Base-by-base conservation (phyloP, 2,329 filamentous ascomycete genomes). In the Talaromyces sp. region DNA sequence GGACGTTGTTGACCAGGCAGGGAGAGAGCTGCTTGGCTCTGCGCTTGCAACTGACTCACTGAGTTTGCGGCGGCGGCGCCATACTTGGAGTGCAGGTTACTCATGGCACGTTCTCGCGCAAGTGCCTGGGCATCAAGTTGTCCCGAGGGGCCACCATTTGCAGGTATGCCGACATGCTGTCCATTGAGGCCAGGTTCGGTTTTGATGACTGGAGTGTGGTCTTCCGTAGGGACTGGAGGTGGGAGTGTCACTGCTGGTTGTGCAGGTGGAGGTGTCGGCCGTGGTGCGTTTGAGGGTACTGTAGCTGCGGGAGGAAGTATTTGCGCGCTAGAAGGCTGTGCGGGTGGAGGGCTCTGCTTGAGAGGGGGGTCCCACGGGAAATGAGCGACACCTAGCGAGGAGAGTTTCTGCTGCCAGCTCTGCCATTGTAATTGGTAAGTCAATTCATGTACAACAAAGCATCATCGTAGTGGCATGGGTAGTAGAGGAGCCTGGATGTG, bases 301-400 rank as follows among this genome's bases (percentile, higher is more conserved):
- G 78, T 79, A 45, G 75, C 70, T 45, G 76, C 71, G 22, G 78
- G 76, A 59, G 75, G 74, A 50, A 77, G 76, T n/a, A 78, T 75
- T 47, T 74, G 72, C 56, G 77, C 75, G 69, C 72, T 68, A 14
- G 63, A 19, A 74, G 66, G 77, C 72, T 71, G 83, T 73, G 72
- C 82, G 71, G 70, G 81, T 73, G 72, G 82, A 72, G 70, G 80
- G 68, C 75, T 76, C 60, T 86, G 85, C 61, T 90, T 89, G 59
- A 90, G 89, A 74, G 90, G 89, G 50, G 95, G 94, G 75, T 99
- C 95, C 95, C 95, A 99, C 11, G 95, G 94, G 76, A 98, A 97
- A 65, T 87, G 83, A 66, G 95, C 95, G 67, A 98, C 90, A 70
- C 90, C 88, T 69, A 96, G 88, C 70, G 88, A 87, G 1, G 93